Conservation (phyloP, 2,329 filamentous ascomycete species). For the Endocalyx cinctus region DNA sequence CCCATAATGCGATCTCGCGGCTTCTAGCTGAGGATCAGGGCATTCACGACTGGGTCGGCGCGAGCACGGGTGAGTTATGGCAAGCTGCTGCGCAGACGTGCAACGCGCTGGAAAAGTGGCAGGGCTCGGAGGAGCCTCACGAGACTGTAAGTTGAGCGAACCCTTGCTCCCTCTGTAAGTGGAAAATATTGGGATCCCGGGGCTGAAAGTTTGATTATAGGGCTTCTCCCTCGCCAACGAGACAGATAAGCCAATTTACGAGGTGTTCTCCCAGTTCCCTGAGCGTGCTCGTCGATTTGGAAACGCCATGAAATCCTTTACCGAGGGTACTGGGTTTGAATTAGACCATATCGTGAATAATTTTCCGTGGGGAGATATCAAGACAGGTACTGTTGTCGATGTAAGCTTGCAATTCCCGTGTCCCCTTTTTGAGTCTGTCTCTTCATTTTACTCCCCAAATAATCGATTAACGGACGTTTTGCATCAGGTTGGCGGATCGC, state of each 20-base stretch:
- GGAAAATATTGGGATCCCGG: background rate
- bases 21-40: conserved; percentile 14
- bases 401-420: conserved; percentile 6
- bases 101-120: conserved; percentile 13
- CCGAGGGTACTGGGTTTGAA: conserved; percentile 12
- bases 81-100: conserved; percentile 14
- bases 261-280: conserved; percentile 13
- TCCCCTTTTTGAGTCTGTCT: background rate
- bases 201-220: conserved; percentile 5
- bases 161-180: background rate
- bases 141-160: conserved; percentile 10
- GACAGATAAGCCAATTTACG: conserved; percentile 13
- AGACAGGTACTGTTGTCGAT: conserved; percentile 10
- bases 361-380: conserved; percentile 13
- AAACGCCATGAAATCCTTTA: conserved; percentile 17
- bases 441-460: background rate
- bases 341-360: conserved; percentile 11
- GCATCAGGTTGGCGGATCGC: conserved; percentile 15
- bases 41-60: conserved; percentile 14
- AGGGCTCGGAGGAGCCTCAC: conserved; percentile 13
- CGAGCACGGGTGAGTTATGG: conserved; percentile 15
- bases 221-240: conserved; percentile 16
- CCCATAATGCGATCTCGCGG: conserved; percentile 15
- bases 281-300: conserved; percentile 16
- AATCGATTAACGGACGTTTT: background rate